Percentiles rank a stretch among this genome's conserved stretches.
phyloP scores from a whole-genome alignment of 2,329 filamentous ascomycete genomes.

The Helotiales sp. region DNA sequence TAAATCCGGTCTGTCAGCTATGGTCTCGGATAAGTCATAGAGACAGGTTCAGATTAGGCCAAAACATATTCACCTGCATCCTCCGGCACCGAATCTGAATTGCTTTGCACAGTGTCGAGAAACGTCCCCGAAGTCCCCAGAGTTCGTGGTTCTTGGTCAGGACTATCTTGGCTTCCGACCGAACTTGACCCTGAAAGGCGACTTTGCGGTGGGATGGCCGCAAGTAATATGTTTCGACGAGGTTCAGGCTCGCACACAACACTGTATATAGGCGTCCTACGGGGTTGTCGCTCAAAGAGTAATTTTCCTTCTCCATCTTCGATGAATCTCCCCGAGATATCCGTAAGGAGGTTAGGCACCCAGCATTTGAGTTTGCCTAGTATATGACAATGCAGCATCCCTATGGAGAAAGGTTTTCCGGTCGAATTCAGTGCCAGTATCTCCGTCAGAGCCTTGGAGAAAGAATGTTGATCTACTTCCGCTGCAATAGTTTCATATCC shows the following conservation, averaged over 20 bases:
- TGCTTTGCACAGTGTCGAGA: not conserved
- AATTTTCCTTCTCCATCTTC: not conserved
- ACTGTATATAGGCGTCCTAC: slow-evolving; percentile 10
- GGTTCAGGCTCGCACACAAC: slow-evolving; percentile 1
- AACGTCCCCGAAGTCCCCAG: no score
- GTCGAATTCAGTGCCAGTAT: not conserved
- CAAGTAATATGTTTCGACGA: slow-evolving; percentile 4
- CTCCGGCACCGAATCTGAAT: not conserved
- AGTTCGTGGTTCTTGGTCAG: not conserved
- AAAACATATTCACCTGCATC: not conserved
- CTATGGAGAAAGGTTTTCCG: slow-evolving; percentile 6
- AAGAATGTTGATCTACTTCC: slow-evolving; percentile 6
- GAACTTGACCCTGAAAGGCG: not conserved
- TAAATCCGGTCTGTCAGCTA: not conserved
- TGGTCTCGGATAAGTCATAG: not conserved
- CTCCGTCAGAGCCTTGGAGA: slow-evolving; percentile 1
- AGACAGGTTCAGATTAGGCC: not conserved
- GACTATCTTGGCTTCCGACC: not conserved
- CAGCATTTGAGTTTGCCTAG: not conserved
- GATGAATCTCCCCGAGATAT: not conserved
- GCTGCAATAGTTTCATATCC: slow-evolving; percentile 4
- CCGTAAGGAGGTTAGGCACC: not conserved
- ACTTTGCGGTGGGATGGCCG: not conserved
- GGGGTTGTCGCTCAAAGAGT: not conserved
- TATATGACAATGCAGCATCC: slow-evolving; percentile 1